phyloP scores from a whole-genome alignment of 176 grass and related monocot species.

The Juncus inflexus region DNA sequence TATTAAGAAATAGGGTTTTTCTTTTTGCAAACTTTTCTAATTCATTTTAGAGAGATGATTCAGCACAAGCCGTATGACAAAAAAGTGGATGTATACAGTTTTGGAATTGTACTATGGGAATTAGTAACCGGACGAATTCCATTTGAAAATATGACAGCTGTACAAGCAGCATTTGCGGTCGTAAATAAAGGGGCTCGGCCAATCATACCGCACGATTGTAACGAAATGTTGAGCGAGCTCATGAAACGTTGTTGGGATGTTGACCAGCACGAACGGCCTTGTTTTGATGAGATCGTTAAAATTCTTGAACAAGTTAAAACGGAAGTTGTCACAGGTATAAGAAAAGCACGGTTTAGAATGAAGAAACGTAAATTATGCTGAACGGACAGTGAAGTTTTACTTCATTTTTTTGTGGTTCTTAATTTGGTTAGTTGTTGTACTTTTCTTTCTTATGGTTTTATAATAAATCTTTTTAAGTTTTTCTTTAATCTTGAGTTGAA shows the following conservation, averaged over 20 bases:
- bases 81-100: conserved; percentile 80
- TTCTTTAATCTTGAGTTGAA: too few species aligned
- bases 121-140: conserved; percentile 65
- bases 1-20: too few species aligned
- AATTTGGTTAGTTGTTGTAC: too few species aligned
- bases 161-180: conserved; percentile 66
- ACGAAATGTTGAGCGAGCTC: conserved; percentile 43
- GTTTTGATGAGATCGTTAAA: conserved; percentile 49
- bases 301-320: conserved; percentile 58
- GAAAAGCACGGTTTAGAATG: conserved; percentile 56
- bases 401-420: not conserved
- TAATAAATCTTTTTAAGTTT: too few species aligned
- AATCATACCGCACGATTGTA: conserved; percentile 47
- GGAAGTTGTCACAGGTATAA: conserved; percentile 47
- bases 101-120: conserved; percentile 77
- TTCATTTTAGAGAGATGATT: too few species aligned
- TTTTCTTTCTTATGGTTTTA: too few species aligned
- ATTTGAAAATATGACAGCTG: conserved; percentile 69
- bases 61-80: not conserved
- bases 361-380: too few species aligned
- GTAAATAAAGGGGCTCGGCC: conserved; percentile 57
- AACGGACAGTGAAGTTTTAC: not conserved
- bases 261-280: conserved; percentile 41
- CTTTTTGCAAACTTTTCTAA: too few species aligned
- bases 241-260: conserved; percentile 76